phyloP scores from a whole-genome alignment of 345 rosid genomes.

The Camelina hispida region DNA sequence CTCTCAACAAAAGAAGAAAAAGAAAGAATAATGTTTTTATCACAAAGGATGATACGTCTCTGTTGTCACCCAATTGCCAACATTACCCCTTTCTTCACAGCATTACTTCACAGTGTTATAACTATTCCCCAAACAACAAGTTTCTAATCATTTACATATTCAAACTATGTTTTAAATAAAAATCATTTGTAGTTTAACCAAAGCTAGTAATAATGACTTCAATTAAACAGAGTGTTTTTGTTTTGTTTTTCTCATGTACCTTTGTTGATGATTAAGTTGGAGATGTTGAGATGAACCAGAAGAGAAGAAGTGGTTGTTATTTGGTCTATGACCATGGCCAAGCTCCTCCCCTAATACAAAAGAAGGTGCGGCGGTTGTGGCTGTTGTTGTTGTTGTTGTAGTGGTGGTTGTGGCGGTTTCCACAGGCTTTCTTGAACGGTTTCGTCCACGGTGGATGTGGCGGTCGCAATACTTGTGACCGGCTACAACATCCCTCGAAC shows the following conservation, averaged over 20 bases:
- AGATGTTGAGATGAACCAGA: slow-evolving; percentile 41
- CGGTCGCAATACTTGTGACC: slow-evolving; percentile 94
- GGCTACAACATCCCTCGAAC: slow-evolving; percentile 83
- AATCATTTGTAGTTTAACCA: not conserved
- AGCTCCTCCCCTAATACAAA: slow-evolving; percentile 40
- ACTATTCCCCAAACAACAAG: slow-evolving; percentile 25
- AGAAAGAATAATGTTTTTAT: slow-evolving; percentile 28
- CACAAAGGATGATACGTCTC: slow-evolving; percentile 41
- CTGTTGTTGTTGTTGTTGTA: slow-evolving; percentile 15
- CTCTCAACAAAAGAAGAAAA: slow-evolving; percentile 34
- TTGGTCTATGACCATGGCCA: slow-evolving; percentile 22
- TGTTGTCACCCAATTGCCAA: slow-evolving; percentile 50
- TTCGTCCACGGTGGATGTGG: slow-evolving; percentile 97
- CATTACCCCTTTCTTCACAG: slow-evolving; percentile 47
- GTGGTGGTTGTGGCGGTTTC: slow-evolving; percentile 49
- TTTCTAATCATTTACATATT: not conserved
- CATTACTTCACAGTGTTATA: slow-evolving; percentile 34
- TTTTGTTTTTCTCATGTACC: slow-evolving; percentile 10
- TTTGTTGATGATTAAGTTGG: slow-evolving; percentile 38
- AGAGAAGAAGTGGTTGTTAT: slow-evolving; percentile 38
- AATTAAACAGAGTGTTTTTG: slow-evolving; percentile 4
- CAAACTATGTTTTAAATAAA: not conserved
- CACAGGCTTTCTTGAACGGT: slow-evolving; percentile 99
- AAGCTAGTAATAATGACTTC: slow-evolving; percentile 22
- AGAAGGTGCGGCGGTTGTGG: slow-evolving; percentile 27